A percentile compares a stretch with the other conserved stretches of the same genome.
These are phyloP conservation scores for Hypholoma sublateritium DNA, from an alignment of 768 basidiomycete species.

Conservation along the genomic window DNA sequence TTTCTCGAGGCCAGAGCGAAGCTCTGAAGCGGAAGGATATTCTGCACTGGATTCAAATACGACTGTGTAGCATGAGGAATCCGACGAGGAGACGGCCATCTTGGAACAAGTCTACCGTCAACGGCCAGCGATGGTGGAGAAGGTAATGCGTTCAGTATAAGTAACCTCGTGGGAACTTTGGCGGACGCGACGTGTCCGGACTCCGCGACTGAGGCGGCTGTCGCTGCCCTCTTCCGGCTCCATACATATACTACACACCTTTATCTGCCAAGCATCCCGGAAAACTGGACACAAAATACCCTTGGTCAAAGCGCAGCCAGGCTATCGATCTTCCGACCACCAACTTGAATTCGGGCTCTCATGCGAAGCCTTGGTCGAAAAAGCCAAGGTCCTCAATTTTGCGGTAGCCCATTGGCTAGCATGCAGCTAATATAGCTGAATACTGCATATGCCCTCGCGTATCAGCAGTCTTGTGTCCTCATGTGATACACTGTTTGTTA, in stretches of 20 bases:
- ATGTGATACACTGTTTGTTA: no score
- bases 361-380: no score
- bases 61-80: conserved; percentile 75
- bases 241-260: background rate
- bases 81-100: conserved; percentile 42
- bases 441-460: no score
- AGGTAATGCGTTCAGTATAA: conserved; percentile 12
- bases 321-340: no score
- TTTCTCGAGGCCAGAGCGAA: conserved; percentile 85
- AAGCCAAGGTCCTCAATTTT: no score
- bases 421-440: no score
- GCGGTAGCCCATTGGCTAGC: no score
- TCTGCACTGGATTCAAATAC: conserved; percentile 74
- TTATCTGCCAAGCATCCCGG: no score
- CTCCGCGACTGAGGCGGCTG: background rate
- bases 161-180: conserved; percentile 22
- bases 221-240: background rate
- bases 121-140: conserved; percentile 20
- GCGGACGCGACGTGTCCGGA: conserved; percentile 26
- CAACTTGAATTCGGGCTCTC: no score
- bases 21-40: conserved; percentile 77
- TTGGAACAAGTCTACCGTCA: conserved; percentile 19
- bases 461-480: no score
- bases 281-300: no score
- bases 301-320: no score